phyloP scores from a whole-genome alignment of 2,329 filamentous ascomycete species.

The Cadophora gregata region DNA sequence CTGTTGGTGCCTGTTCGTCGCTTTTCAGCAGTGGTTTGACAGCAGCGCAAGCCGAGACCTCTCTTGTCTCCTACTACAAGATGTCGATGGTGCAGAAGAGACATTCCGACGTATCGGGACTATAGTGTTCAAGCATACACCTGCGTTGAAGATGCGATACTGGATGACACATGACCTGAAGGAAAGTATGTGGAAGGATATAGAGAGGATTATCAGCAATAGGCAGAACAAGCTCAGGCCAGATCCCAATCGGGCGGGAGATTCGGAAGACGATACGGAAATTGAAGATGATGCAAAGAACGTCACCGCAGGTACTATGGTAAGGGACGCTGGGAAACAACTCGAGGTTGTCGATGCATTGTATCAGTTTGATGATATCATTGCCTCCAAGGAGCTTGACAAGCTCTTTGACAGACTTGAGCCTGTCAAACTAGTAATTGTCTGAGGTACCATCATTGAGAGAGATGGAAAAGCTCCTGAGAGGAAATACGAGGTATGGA shows the following conservation, averaged over 20 bases:
- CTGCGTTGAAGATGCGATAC: not conserved
- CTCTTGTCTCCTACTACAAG: not conserved
- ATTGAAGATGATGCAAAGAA: not conserved
- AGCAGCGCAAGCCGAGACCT: not conserved
- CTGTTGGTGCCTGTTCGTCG: not conserved
- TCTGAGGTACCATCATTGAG: not conserved
- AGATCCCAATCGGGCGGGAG: not conserved
- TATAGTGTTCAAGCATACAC: not conserved
- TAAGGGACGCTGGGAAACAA: not conserved
- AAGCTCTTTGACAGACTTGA: not conserved
- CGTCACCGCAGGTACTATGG: not conserved
- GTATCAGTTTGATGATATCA: not conserved
- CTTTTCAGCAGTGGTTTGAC: not conserved
- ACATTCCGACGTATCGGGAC: not conserved
- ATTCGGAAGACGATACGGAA: not conserved
- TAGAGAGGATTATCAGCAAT: not conserved
- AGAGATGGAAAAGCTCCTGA: too few relatives aligned
- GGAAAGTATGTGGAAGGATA: not conserved
- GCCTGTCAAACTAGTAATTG: not conserved
- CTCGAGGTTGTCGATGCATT: not conserved
- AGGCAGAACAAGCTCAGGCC: not conserved
- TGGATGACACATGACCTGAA: not conserved
- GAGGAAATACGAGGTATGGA: too few relatives aligned
- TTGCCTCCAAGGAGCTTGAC: not conserved
- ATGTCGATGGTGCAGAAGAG: not conserved